Percentiles rank a stretch among this genome's conserved stretches.
These are phyloP conservation scores for Deinandra increscens DNA, from an alignment of 129 eudicot species.

Conservation along the genomic window DNA sequence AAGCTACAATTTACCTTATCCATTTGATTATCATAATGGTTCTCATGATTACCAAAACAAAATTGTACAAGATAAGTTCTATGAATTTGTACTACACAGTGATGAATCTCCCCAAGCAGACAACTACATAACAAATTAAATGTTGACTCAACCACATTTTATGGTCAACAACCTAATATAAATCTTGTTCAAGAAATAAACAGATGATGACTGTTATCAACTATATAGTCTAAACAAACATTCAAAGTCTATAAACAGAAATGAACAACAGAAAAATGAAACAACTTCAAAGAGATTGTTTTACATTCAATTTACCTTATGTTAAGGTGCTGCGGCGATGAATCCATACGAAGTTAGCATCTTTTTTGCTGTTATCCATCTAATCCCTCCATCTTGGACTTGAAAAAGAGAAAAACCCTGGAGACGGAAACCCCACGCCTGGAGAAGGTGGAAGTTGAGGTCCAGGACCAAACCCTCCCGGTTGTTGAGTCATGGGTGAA, in stretches of 20 bases:
- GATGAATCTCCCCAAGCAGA: conserved; percentile 13
- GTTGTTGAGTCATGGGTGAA: conserved; percentile 59
- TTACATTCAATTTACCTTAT: conserved; percentile 36
- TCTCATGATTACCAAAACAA: background rate
- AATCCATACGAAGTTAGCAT: conserved; percentile 35
- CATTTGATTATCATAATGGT: too few species aligned
- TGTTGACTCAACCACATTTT: conserved; percentile 34
- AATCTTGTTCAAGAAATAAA: conserved; percentile 36
- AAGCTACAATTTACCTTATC: too few species aligned
- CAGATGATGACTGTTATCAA: conserved; percentile 33
- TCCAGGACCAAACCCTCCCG: conserved; percentile 83
- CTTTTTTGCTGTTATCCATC: conserved; percentile 24
- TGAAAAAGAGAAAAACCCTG: conserved; percentile 67
- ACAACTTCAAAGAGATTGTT: conserved; percentile 35
- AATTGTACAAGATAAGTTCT: background rate
- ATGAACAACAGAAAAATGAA: conserved; percentile 21
- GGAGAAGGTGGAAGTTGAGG: conserved; percentile 87
- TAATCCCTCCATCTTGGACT: conserved; percentile 96
- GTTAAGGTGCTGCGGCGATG: conserved; percentile 31
- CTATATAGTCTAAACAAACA: conserved; percentile 37
- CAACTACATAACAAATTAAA: conserved; percentile 27
- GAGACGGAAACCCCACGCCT: conserved; percentile 83
- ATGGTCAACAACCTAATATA: conserved; percentile 32
- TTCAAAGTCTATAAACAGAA: conserved; percentile 43
- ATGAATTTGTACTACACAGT: conserved; percentile 13